Conservation (phyloP, 192 early-diverging fungal species). For the Entomortierella beljakovae region DNA sequence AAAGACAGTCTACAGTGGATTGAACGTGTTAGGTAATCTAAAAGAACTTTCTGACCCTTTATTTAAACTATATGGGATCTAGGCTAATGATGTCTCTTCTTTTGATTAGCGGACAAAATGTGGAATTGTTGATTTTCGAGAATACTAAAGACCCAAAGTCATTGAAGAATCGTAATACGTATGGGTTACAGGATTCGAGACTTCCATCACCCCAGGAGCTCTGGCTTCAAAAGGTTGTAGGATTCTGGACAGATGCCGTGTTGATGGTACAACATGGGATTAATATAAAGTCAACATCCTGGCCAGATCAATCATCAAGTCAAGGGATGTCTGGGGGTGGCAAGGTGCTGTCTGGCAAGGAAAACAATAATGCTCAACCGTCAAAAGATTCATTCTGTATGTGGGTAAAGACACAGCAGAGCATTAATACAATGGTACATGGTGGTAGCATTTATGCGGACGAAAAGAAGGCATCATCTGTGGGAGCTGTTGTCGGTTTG, state of each 20-base stretch:
- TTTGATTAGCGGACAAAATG: constrained; percentile 23
- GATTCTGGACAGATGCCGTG: constrained; percentile 21
- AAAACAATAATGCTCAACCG: neutral
- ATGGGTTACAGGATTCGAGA: neutral
- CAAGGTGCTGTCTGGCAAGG: neutral
- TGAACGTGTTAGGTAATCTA: constrained; percentile 23
- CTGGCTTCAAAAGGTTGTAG: constrained; percentile 27
- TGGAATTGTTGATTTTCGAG: constrained; percentile 23
- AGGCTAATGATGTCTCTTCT: neutral
- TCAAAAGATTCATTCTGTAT: constrained; percentile 12
- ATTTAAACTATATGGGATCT: too few species aligned
- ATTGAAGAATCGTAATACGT: neutral
- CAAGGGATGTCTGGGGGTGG: neutral
- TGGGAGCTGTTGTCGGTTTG: constrained; percentile 20
- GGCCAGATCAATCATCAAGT: neutral
- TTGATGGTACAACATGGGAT: neutral
- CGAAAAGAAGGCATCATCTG: constrained; percentile 1
- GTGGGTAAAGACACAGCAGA: constrained; percentile 24
- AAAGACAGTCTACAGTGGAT: constrained; percentile 40
- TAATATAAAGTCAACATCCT: neutral
- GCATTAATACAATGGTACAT: neutral
- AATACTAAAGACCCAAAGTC: neutral
- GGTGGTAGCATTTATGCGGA: neutral
- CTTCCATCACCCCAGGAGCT: constrained; percentile 14
- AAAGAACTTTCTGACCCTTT: too few species aligned